Percentiles rank a stretch among this genome's conserved stretches.
phyloP scores from a whole-genome alignment of 23 red algal species.

The Chondrus crispus region DNA sequence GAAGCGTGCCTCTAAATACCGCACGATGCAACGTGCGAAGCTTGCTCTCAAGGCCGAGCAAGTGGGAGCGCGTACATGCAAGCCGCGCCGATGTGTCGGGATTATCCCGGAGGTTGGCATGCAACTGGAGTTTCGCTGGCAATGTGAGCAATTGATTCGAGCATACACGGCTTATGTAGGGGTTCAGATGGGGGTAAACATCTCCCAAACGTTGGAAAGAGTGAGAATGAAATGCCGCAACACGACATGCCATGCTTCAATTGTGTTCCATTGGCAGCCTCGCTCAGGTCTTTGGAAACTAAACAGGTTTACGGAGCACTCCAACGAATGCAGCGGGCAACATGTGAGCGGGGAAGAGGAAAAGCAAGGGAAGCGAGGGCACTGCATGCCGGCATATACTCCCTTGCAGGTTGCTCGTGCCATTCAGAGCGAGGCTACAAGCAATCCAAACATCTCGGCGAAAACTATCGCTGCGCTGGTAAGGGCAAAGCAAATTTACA shows the following conservation, averaged over 20 bases:
- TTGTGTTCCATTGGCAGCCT: constrained; percentile 16
- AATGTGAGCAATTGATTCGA: constrained; percentile 5
- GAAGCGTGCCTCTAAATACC: no score
- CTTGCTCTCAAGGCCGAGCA: no score
- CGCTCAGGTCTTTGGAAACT: constrained; percentile 8
- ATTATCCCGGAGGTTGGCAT: background rate
- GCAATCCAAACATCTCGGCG: background rate
- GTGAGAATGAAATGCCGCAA: constrained; percentile 8
- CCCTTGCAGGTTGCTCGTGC: background rate
- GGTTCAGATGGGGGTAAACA: background rate
- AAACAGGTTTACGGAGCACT: background rate
- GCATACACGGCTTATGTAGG: background rate
- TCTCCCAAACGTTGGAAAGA: background rate
- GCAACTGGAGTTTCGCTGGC: background rate
- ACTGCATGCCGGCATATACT: background rate
- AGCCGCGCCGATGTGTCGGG: no score
- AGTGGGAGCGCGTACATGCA: no score
- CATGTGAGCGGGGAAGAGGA: background rate
- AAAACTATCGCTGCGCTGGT: background rate
- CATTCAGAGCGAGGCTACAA: background rate
- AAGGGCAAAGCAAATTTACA: background rate
- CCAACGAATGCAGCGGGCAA: background rate
- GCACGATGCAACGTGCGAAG: no score
- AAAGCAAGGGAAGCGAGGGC: background rate
- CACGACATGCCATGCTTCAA: background rate